These are phyloP conservation scores for Codiaeum variegatum DNA, from an alignment of 441 rosid genomes.

Conservation along the genomic window DNA sequence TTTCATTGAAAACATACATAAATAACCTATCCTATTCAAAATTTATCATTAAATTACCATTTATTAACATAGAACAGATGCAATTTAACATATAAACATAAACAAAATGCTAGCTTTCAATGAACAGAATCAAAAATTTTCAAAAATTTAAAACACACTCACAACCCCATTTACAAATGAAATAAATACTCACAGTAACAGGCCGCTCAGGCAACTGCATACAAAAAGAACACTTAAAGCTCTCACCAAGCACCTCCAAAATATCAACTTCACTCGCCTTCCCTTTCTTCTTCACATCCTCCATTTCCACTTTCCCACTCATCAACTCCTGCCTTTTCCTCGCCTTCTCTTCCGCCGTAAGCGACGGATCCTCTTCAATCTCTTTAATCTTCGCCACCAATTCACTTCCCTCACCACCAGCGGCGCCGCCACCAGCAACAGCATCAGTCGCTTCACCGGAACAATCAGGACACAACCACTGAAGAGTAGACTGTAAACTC, in stretches of 20 bases:
- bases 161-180: not conserved
- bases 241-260: slow-evolving; percentile 32
- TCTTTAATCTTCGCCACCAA: slow-evolving; percentile 47
- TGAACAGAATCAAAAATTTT: too few species aligned
- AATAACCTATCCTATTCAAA: not conserved
- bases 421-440: not conserved
- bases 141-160: not conserved
- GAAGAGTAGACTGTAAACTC: slow-evolving; percentile 33
- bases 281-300: not conserved
- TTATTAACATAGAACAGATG: not conserved
- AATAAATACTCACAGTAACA: slow-evolving; percentile 16
- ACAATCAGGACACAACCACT: slow-evolving; percentile 74
- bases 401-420: slow-evolving; percentile 10
- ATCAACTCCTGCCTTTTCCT: slow-evolving; percentile 48
- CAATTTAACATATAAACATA: too few species aligned
- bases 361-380: slow-evolving; percentile 46
- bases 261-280: slow-evolving; percentile 24
- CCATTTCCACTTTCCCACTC: slow-evolving; percentile 34
- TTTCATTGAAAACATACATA: too few species aligned
- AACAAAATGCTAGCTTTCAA: too few species aligned
- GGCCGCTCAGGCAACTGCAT: slow-evolving; percentile 23
- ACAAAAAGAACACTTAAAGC: slow-evolving; percentile 19
- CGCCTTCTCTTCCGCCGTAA: slow-evolving; percentile 56
- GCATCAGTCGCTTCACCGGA: slow-evolving; percentile 6
- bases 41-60: not conserved